phyloP scores from a whole-genome alignment of 306 rosid species.

The Trifolium pratense region DNA sequence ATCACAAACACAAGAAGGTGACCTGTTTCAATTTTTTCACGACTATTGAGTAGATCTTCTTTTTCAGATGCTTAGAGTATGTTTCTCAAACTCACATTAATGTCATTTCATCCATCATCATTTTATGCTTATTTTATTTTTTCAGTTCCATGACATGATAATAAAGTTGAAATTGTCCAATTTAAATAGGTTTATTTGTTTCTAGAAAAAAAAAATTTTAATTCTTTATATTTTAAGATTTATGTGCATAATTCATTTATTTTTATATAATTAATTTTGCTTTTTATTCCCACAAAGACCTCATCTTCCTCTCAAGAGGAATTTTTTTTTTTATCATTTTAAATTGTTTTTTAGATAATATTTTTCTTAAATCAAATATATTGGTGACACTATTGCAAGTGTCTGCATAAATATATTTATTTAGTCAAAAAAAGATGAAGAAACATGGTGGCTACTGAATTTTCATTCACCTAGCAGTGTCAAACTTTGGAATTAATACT shows the following conservation, averaged over 20 bases:
- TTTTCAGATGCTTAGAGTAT: constrained; percentile 41
- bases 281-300: constrained; percentile 9
- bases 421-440: not conserved
- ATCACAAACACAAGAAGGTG: no score
- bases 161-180: constrained; percentile 17
- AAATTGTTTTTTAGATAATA: not conserved
- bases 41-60: constrained; percentile 46
- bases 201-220: no score
- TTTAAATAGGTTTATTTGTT: not conserved
- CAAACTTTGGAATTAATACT: constrained; percentile 7
- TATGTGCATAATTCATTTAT: constrained; percentile 18
- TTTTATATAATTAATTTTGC: constrained; percentile 1
- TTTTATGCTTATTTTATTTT: constrained; percentile 19
- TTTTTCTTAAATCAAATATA: constrained; percentile 16
- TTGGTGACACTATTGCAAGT: constrained; percentile 7
- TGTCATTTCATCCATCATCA: constrained; percentile 25
- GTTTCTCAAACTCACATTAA: constrained; percentile 18
- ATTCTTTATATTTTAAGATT: constrained; percentile 20
- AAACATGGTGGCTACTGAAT: constrained; percentile 11
- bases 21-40: constrained; percentile 45
- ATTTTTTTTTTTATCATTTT: no score
- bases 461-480: not conserved
- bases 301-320: not conserved
- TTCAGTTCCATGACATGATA: constrained; percentile 7
- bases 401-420: constrained; percentile 16